Conservation (phyloP, 768 basidiomycete genomes). For the Ramaria sp. region DNA sequence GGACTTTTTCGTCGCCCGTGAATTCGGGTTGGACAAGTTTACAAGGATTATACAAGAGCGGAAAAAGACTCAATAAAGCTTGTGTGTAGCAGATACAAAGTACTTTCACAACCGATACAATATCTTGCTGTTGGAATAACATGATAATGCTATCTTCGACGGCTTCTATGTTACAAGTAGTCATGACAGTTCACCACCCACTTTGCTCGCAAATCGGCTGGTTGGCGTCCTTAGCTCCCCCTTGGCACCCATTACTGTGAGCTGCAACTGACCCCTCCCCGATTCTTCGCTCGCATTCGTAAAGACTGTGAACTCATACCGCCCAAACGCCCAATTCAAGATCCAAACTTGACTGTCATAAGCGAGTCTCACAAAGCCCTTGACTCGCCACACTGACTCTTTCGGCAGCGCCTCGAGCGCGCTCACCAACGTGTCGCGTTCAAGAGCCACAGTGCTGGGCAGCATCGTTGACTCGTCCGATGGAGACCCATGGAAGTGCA, state of each 20-base stretch:
- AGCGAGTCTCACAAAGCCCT: constrained; percentile 65
- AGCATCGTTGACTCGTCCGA: neutral
- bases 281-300: constrained; percentile 11
- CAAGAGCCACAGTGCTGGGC: neutral
- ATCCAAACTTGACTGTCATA: constrained; percentile 35
- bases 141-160: neutral
- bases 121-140: neutral
- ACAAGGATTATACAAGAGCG: neutral
- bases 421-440: constrained; percentile 28
- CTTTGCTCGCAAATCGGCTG: constrained; percentile 36
- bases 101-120: neutral
- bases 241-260: constrained; percentile 90
- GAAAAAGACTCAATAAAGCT: neutral
- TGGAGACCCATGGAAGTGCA: constrained; percentile 15
- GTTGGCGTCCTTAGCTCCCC: constrained; percentile 63
- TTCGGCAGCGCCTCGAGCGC: constrained; percentile 49
- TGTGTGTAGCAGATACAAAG: too few relatives aligned
- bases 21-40: constrained; percentile 7
- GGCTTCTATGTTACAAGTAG: neutral
- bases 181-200: constrained; percentile 29
- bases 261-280: constrained; percentile 29
- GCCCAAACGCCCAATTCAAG: constrained; percentile 91
- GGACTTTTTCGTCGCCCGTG: constrained; percentile 2
- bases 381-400: constrained; percentile 71
- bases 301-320: constrained; percentile 51